Conservation (phyloP, 768 basidiomycete genomes). For the Lactifluus piperatus region DNA sequence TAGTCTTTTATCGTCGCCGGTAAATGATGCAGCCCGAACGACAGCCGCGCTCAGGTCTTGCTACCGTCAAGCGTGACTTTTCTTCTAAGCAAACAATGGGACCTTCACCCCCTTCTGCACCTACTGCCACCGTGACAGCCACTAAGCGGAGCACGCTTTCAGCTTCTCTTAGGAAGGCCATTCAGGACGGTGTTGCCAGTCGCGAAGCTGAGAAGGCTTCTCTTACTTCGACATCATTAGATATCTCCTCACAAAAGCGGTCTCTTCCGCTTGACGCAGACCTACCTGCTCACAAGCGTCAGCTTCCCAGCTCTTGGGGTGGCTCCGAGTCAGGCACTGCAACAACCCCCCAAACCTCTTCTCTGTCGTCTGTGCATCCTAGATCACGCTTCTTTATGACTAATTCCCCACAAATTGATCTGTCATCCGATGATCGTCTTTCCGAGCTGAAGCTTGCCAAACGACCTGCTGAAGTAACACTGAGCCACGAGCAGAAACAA, state of each 20-base stretch:
- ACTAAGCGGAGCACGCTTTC: slow-evolving; percentile 28
- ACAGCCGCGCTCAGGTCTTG: slow-evolving; percentile 46
- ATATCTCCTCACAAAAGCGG: slow-evolving; percentile 20
- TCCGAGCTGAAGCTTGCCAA: slow-evolving; percentile 18
- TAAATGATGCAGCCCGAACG: slow-evolving; percentile 9
- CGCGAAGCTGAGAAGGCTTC: slow-evolving; percentile 9
- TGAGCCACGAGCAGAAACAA: slow-evolving; percentile 81
- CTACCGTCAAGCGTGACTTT: slow-evolving; percentile 54
- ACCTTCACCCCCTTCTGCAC: slow-evolving; percentile 29
- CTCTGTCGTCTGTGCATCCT: neutral
- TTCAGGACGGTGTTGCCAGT: slow-evolving; percentile 18
- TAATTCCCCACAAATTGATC: neutral
- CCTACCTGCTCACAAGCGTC: slow-evolving; percentile 11
- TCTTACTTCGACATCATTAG: slow-evolving; percentile 8
- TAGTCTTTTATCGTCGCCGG: neutral
- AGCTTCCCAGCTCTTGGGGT: slow-evolving; percentile 17
- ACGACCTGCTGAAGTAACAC: slow-evolving; percentile 37
- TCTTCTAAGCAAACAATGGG: slow-evolving; percentile 31
- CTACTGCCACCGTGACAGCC: slow-evolving; percentile 36
- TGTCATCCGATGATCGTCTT: slow-evolving; percentile 19
- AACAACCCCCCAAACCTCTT: neutral
- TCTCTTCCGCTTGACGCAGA: slow-evolving; percentile 13
- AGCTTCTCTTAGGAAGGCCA: slow-evolving; percentile 16
- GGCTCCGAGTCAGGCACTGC: neutral
- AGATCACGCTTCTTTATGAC: neutral